Base-by-base conservation (phyloP, 164 flowering plant genomes). In the Sedum album region DNA sequence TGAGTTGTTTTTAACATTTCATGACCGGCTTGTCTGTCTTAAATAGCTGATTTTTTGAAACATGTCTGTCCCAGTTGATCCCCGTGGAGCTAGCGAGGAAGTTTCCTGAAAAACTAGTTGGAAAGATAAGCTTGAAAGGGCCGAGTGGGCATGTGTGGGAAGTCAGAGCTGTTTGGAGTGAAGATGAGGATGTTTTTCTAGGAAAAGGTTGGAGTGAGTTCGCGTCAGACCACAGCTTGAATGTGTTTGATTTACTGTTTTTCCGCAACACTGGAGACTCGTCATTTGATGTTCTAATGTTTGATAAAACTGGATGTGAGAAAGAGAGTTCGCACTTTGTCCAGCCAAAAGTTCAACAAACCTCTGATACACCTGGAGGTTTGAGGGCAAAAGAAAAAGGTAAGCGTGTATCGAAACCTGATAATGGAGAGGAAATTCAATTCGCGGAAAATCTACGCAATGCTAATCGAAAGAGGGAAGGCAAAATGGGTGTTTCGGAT, bases 141-240 rank as follows among this genome's bases (percentile, higher is more conserved):
- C 48, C 20, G 18, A 44, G 48, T 44, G 48, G 78, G 9, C 4
- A 17, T 36, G 31, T 42, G 6, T 80, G 83, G 83, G 38, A 67
- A n/a, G 77, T 79, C 1, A 64, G 65, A 15, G 7, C 78, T 5
- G 30, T 17, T n/a, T 36, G 55, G 49, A 64, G 11, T 53, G 73
- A 31, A 1, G 5, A 17, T 44, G 71, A 73, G 26, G 31, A 17
- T 7, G 30, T 76, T 63, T 26, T 75, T 65, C 71, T 81, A 30
- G 63, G 68, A 17, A 6, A 67, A 28, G 86, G 83, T 5, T 83
- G 86, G 86, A 65, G 60, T 11, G 72, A 68, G 10, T 83, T 83
- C 67, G 76, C 70, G 6, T 51, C 60, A 39, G 79, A 74, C 36
- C 73, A 81, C 69, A 60, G 33, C 39, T 46, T 83, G 10, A 60